Percentiles rank a stretch among this genome's conserved stretches.
phyloP scores from a whole-genome alignment of 106 monocot species.

The Dendrobium huoshanense region DNA sequence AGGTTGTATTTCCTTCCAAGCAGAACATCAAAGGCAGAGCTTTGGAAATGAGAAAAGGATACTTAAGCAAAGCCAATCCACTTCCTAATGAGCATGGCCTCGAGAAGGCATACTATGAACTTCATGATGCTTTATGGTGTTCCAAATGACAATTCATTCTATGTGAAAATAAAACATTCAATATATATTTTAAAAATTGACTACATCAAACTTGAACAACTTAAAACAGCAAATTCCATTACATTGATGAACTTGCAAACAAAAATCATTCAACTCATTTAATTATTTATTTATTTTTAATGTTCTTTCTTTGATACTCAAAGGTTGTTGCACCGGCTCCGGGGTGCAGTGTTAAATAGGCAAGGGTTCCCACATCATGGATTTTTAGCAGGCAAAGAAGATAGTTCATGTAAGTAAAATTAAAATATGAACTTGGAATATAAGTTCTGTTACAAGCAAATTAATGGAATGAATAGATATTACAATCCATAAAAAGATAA shows the following conservation, averaged over 20 bases:
- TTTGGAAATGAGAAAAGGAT: neutral
- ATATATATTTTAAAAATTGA: neutral
- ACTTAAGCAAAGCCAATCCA: neutral
- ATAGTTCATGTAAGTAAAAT: too few relatives aligned
- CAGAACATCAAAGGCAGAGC: neutral
- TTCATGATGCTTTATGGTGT: neutral
- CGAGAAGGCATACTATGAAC: neutral
- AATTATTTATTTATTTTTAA: neutral
- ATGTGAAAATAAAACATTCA: neutral
- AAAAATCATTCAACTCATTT: neutral
- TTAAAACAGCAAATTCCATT: neutral
- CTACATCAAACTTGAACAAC: neutral
- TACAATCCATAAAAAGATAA: too few relatives aligned
- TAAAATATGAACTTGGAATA: too few relatives aligned
- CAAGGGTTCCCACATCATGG: too few relatives aligned
- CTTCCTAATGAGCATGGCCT: too few relatives aligned
- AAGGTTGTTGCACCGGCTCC: too few relatives aligned
- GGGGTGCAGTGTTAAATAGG: too few relatives aligned
- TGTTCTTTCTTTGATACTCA: neutral
- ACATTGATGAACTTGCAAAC: neutral
- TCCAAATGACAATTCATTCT: neutral
- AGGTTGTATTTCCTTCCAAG: neutral
- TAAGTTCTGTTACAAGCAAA: too few relatives aligned
- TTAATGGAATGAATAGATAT: too few relatives aligned
- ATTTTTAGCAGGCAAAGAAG: too few relatives aligned